Percentiles rank a stretch among this genome's conserved stretches.
Conservation (phyloP, 257 asterid species). For the Coffea eugenioides region DNA sequence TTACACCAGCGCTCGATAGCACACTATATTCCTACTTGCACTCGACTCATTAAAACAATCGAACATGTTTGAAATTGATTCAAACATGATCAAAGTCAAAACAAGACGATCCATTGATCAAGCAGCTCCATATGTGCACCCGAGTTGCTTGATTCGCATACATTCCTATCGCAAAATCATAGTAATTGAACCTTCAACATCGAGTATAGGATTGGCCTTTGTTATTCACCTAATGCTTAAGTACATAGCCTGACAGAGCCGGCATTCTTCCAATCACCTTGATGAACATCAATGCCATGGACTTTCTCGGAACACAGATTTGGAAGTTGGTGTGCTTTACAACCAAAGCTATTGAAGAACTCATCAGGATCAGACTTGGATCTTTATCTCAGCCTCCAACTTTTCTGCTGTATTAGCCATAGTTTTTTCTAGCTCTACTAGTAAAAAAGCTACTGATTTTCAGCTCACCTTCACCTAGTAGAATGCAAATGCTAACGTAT, state of each 20-base stretch:
- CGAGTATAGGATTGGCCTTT: not conserved
- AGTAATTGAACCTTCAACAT: too few species aligned
- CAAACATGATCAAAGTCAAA: too few species aligned
- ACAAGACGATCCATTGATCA: too few species aligned
- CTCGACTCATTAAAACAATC: too few species aligned
- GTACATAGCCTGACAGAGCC: not conserved
- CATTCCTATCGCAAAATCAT: too few species aligned
- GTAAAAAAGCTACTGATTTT: not conserved
- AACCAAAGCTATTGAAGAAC: not conserved
- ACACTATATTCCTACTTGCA: too few species aligned
- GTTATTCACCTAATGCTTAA: not conserved
- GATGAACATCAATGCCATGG: not conserved
- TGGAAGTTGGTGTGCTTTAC: not conserved
- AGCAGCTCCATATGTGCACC: too few species aligned
- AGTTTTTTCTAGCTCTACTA: not conserved
- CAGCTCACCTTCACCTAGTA: too few species aligned
- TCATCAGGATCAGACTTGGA: not conserved
- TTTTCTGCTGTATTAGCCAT: not conserved
- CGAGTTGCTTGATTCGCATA: too few species aligned
- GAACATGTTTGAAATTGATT: too few species aligned
- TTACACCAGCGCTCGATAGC: too few species aligned
- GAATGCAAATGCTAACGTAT: too few species aligned
- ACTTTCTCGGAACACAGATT: not conserved
- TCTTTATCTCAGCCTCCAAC: not conserved
- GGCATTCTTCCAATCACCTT: not conserved